Evolutionary conservation across 192 early-diverging fungal species (phyloP).

Genomic region (Umbelopsis sp.): DNA sequence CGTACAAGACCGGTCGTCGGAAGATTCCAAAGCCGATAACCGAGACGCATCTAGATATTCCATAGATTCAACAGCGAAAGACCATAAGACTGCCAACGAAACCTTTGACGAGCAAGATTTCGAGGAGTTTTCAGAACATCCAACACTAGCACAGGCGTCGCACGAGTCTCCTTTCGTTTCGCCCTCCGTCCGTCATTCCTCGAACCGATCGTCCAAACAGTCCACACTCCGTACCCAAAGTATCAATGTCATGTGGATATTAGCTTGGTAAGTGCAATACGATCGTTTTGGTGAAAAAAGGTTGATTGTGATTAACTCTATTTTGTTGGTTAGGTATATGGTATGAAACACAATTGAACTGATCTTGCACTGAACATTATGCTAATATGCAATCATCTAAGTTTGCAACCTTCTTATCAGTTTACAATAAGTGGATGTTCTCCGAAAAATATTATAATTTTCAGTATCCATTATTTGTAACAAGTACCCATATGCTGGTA

Average conservation of each 20-base stretch:
- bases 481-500: constrained; percentile 81
- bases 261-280: constrained; percentile 5
- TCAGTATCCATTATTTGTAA: constrained; percentile 85
- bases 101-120: constrained; percentile 1
- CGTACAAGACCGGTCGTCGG: constrained; percentile 5
- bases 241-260: constrained; percentile 20
- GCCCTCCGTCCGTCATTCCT: not conserved
- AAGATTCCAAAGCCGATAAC: constrained; percentile 5
- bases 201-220: not conserved
- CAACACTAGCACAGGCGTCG: not conserved
- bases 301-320: not conserved
- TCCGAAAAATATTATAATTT: constrained; percentile 80
- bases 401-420: constrained; percentile 70
- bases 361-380: not conserved
- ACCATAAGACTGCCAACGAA: not conserved
- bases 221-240: not conserved
- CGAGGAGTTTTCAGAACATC: not conserved
- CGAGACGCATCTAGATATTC: not conserved
- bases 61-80: not conserved
- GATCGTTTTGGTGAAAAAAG: not conserved
- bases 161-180: constrained; percentile 1
- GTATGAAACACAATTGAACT: not conserved
- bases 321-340: constrained; percentile 1
- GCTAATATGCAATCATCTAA: not conserved
- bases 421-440: constrained; percentile 97